Evolutionary conservation across 228 moss, liverwort and hornwort species (phyloP).

Genomic region (Sphagnum magellanicum): DNA sequence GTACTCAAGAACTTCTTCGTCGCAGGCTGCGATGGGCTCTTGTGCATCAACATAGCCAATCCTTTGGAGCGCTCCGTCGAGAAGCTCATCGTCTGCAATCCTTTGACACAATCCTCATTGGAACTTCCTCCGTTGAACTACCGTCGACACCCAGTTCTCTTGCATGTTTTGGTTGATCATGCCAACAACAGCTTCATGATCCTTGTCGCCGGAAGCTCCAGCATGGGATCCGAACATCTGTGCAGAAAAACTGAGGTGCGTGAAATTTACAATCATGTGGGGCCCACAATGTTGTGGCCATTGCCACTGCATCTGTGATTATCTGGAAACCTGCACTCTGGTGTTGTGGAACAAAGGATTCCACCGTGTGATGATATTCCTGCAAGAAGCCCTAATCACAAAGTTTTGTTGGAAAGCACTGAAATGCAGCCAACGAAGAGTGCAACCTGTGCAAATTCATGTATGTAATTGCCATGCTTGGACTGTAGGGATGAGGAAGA

Average conservation of each 20-base stretch:
- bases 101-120: background rate
- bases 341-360: too few species aligned
- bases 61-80: background rate
- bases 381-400: too few species aligned
- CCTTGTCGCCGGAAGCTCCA: constrained; percentile 20
- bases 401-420: too few species aligned
- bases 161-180: constrained; percentile 10
- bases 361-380: too few species aligned
- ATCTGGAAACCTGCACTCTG: too few species aligned
- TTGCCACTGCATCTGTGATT: too few species aligned
- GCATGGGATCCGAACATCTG: constrained; percentile 7
- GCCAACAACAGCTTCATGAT: constrained; percentile 7
- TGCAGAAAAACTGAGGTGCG: constrained; percentile 15
- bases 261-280: too few species aligned
- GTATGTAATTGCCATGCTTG: too few species aligned
- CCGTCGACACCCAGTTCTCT: constrained; percentile 13
- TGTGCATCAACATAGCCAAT: constrained; percentile 19
- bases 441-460: too few species aligned
- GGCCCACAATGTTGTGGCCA: too few species aligned
- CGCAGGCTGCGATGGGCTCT: constrained; percentile 7
- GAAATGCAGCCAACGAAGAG: too few species aligned
- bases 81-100: constrained; percentile 18
- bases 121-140: constrained; percentile 14
- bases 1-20: constrained; percentile 5
- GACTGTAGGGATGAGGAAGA: too few species aligned